Evolutionary conservation across 2,329 filamentous ascomycete species (phyloP).

Genomic region (Cladosporium phlei): DNA sequence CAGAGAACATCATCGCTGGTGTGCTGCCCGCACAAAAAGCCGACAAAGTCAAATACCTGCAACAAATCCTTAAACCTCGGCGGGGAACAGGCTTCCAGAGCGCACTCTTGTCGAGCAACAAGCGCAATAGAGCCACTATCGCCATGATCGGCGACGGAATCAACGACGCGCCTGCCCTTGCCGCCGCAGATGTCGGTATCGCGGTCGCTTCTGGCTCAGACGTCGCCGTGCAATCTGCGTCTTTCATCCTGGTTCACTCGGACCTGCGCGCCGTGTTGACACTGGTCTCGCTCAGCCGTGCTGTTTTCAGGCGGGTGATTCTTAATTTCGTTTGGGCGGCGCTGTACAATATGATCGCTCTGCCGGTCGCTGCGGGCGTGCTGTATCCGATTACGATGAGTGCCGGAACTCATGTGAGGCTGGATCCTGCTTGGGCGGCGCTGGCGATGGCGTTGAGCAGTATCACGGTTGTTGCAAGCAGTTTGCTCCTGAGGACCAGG

Average conservation of each 20-base stretch:
- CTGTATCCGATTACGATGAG: conserved; percentile 57
- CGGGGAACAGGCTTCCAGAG: conserved; percentile 20
- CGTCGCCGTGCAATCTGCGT: conserved; percentile 74
- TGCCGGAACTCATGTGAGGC: conserved; percentile 50
- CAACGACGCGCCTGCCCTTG: conserved; percentile 77
- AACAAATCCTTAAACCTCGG: conserved; percentile 25
- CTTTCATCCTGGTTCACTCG: conserved; percentile 69
- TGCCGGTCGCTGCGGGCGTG: conserved; percentile 77
- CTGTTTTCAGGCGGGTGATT: conserved; percentile 72
- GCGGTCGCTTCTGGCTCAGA: conserved; percentile 77
- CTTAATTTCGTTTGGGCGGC: conserved; percentile 84
- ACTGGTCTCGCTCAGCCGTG: conserved; percentile 64
- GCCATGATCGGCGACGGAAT: conserved; percentile 86
- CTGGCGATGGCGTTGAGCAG: conserved; percentile 91
- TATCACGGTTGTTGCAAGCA: conserved; percentile 81
- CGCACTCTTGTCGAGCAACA: conserved; percentile 4
- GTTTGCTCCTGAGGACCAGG: conserved; percentile 60
- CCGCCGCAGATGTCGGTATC: conserved; percentile 76
- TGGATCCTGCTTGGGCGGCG: conserved; percentile 81
- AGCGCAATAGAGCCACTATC: conserved; percentile 50
- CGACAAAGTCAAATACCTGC: conserved; percentile 56
- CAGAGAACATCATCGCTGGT: conserved; percentile 73
- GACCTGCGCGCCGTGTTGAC: conserved; percentile 66
- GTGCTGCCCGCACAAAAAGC: conserved; percentile 82
- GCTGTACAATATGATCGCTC: conserved; percentile 71